Conservation (phyloP, 179 eudicot species). For the Drosera spatulata region DNA sequence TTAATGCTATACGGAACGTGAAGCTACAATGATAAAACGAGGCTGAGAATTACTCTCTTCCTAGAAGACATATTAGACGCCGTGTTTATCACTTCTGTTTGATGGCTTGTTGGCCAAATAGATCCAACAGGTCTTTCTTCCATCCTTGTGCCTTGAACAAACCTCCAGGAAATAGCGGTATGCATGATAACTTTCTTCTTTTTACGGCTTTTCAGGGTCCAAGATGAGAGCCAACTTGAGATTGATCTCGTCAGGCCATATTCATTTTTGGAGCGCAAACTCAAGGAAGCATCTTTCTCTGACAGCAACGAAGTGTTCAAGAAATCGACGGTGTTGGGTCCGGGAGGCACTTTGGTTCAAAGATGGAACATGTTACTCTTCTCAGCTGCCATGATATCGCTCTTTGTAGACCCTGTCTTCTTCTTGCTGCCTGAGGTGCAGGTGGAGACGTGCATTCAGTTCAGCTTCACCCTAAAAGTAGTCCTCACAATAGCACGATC, state of each 20-base stretch:
- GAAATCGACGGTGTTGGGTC: slow-evolving; percentile 7
- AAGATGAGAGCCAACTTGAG: slow-evolving; percentile 1
- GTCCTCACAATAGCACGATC: slow-evolving; percentile 39
- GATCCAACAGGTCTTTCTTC: not conserved
- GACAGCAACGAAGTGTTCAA: not conserved
- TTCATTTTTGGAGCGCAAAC: not conserved
- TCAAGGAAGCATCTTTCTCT: not conserved
- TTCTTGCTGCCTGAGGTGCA: slow-evolving; percentile 42
- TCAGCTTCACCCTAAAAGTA: slow-evolving; percentile 30
- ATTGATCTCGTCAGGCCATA: not conserved
- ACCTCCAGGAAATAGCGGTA: too few species aligned
- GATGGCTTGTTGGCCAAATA: too few species aligned
- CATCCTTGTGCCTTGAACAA: not conserved
- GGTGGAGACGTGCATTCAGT: slow-evolving; percentile 30
- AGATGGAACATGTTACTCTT: slow-evolving; percentile 19
- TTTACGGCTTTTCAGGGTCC: slow-evolving; percentile 2
- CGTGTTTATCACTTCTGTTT: too few species aligned
- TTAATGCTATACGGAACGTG: too few species aligned
- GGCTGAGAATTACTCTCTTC: too few species aligned
- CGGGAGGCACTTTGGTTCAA: slow-evolving; percentile 8
- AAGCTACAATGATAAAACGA: too few species aligned
- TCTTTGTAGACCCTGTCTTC: slow-evolving; percentile 26
- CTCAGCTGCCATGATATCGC: slow-evolving; percentile 9
- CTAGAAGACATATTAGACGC: too few species aligned
- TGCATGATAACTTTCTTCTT: not conserved